phyloP scores from a whole-genome alignment of 2,329 filamentous ascomycete genomes.

The Cylindrodendrum hubeiense region DNA sequence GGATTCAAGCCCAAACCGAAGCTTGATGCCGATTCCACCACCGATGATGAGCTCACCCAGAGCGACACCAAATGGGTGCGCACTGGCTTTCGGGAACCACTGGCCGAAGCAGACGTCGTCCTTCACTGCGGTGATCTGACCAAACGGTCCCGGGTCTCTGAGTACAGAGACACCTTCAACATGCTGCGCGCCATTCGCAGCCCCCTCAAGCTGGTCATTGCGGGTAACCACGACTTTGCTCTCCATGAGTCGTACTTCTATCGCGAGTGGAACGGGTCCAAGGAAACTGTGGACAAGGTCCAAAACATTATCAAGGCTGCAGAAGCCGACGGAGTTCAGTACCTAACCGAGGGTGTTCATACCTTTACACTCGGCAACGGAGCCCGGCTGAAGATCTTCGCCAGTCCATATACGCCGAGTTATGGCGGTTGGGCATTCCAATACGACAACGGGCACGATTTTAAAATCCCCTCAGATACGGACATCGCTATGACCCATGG shows the following conservation, averaged over 20 bases:
- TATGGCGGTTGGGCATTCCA: constrained; percentile 63
- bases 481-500: constrained; percentile 69
- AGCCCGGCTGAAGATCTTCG: constrained; percentile 61
- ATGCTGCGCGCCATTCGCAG: constrained; percentile 58
- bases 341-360: constrained; percentile 63
- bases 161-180: constrained; percentile 56
- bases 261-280: constrained; percentile 13
- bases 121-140: constrained; percentile 68
- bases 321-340: constrained; percentile 54
- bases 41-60: constrained; percentile 41
- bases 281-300: constrained; percentile 47
- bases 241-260: constrained; percentile 49
- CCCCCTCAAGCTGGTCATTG: constrained; percentile 65
- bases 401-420: constrained; percentile 65
- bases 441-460: constrained; percentile 57
- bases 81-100: constrained; percentile 48
- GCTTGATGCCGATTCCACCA: constrained; percentile 25
- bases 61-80: constrained; percentile 22
- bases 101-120: constrained; percentile 58
- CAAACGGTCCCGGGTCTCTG: constrained; percentile 52
- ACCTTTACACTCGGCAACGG: constrained; percentile 63
- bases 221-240: constrained; percentile 67
- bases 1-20: constrained; percentile 37
- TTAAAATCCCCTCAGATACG: constrained; percentile 48
- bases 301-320: constrained; percentile 54